Evolutionary conservation across 352 stramenopile genomes (phyloP).

Genomic region (Pythium brassicae): DNA sequence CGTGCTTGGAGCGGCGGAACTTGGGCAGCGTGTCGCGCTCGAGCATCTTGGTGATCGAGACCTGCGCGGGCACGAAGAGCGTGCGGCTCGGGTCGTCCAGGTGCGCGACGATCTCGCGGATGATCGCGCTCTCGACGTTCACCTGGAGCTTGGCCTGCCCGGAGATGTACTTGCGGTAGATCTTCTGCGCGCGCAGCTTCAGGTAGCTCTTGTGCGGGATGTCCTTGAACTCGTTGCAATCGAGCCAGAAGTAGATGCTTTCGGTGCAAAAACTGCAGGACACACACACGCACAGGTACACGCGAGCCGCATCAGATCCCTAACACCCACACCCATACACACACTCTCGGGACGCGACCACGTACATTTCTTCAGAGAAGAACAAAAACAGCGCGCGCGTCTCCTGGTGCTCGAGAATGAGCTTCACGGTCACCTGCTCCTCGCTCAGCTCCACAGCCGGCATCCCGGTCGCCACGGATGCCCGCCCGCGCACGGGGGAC

Average conservation of each 20-base stretch:
- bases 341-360: not conserved
- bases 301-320: not conserved
- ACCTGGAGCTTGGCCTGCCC: slow-evolving; percentile 61
- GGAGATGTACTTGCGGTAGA: slow-evolving; percentile 77
- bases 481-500: slow-evolving; percentile 1
- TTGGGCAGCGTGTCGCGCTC: slow-evolving; percentile 72
- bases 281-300: not conserved
- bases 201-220: slow-evolving; percentile 72
- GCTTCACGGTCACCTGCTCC: slow-evolving; percentile 38
- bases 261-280: slow-evolving; percentile 64
- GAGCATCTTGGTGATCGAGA: slow-evolving; percentile 74
- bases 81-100: slow-evolving; percentile 53
- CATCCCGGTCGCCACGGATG: not conserved
- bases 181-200: slow-evolving; percentile 73
- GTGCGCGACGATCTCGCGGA: slow-evolving; percentile 49
- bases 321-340: too few relatives aligned
- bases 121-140: slow-evolving; percentile 53
- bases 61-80: slow-evolving; percentile 53
- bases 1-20: slow-evolving; percentile 65
- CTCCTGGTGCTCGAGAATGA: slow-evolving; percentile 62
- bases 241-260: slow-evolving; percentile 83
- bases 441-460: slow-evolving; percentile 23
- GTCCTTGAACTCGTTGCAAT: slow-evolving; percentile 80
- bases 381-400: slow-evolving; percentile 63
- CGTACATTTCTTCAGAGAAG: slow-evolving; percentile 78